A percentile compares a stretch with the other conserved stretches of the same genome.
Evolutionary conservation across 2,329 filamentous ascomycete genomes (phyloP).

Genomic region (Arthrobotrys pseudoclavata): DNA sequence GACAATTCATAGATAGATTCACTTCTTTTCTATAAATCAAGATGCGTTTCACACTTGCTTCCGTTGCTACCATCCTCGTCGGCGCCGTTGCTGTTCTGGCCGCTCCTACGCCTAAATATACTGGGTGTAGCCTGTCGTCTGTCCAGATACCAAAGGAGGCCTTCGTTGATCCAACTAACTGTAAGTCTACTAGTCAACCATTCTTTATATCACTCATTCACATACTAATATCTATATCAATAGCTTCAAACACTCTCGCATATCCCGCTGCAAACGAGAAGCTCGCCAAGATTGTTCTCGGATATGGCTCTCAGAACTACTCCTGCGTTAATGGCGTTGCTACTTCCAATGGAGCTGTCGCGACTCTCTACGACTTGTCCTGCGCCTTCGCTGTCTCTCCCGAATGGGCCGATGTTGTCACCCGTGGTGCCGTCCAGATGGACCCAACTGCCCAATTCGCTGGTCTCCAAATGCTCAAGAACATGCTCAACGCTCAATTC

Average conservation of each 20-base stretch:
- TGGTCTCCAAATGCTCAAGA: constrained; percentile 71
- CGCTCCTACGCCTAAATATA: constrained; percentile 16
- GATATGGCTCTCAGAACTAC: constrained; percentile 94
- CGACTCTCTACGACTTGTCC: constrained; percentile 87
- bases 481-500: constrained; percentile 67
- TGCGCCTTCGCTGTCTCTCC: constrained; percentile 79
- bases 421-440: constrained; percentile 76
- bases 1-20: constrained; percentile 21
- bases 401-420: constrained; percentile 75
- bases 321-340: constrained; percentile 80
- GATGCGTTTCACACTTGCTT: constrained; percentile 44
- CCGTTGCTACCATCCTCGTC: constrained; percentile 31
- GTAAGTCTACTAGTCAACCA: constrained; percentile 22
- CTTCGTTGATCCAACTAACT: constrained; percentile 29
- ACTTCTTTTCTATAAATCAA: constrained; percentile 29
- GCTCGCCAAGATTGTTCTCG: constrained; percentile 74
- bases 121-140: constrained; percentile 25
- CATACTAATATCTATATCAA: constrained; percentile 11
- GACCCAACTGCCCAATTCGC: constrained; percentile 65
- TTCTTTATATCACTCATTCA: neutral
- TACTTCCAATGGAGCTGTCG: constrained; percentile 78
- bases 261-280: constrained; percentile 6
- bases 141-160: neutral
- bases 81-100: constrained; percentile 42
- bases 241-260: constrained; percentile 30